Percentiles rank a stretch among this genome's conserved stretches.
Conservation (phyloP, 371 early-diverging fungal genomes). For the Syncephalastrum contaminatum region DNA sequence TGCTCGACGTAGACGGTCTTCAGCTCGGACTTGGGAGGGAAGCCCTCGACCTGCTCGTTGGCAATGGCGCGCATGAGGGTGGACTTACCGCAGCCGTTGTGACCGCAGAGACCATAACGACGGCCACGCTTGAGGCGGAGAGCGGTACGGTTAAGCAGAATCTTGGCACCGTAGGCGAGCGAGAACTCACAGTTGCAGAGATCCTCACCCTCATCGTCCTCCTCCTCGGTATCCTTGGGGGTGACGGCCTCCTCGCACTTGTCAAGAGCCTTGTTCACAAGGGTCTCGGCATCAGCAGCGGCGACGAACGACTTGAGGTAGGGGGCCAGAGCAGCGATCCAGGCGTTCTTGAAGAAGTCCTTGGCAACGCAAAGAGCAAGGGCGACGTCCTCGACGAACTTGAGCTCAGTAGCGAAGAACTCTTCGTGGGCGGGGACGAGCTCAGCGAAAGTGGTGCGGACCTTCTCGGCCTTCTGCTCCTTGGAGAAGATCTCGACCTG, state of each 20-base stretch:
- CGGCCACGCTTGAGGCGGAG: conserved; percentile 74
- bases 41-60: conserved; percentile 71
- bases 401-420: conserved; percentile 37
- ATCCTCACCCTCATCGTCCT: conserved; percentile 71
- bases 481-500: conserved; percentile 30
- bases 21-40: conserved; percentile 71
- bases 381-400: conserved; percentile 35
- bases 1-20: conserved; percentile 78
- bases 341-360: conserved; percentile 36
- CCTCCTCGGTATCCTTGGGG: conserved; percentile 50
- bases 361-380: conserved; percentile 33
- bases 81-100: conserved; percentile 88
- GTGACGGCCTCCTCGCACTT: conserved; percentile 46
- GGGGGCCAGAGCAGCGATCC: conserved; percentile 41
- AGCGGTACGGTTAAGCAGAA: conserved; percentile 75
- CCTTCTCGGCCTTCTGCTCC: conserved; percentile 48
- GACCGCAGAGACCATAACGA: conserved; percentile 81
- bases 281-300: conserved; percentile 27
- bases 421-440: conserved; percentile 43
- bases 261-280: conserved; percentile 32
- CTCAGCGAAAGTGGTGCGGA: conserved; percentile 31
- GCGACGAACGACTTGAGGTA: conserved; percentile 17
- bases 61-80: conserved; percentile 85
- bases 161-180: conserved; percentile 83
- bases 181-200: conserved; percentile 81